These are phyloP conservation scores for Mrakia frigida DNA, from an alignment of 768 basidiomycete genomes.

Conservation along the genomic window DNA sequence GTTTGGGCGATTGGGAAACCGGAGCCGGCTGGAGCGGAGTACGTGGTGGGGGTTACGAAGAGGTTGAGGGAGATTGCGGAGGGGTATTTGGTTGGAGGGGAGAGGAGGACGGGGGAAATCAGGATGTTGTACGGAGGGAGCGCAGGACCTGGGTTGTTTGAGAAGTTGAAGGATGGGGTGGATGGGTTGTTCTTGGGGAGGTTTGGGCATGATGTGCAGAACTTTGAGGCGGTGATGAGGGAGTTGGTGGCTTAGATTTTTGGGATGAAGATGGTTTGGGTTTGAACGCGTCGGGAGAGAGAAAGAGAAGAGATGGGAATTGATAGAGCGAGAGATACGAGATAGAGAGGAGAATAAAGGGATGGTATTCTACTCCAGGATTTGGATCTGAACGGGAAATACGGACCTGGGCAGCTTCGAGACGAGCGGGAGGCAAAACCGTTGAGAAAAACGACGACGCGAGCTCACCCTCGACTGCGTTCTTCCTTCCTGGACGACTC, in stretches of 20 bases:
- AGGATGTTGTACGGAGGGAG: slow-evolving; percentile 33
- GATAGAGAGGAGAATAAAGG: no score
- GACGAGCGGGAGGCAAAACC: no score
- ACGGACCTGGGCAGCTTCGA: no score
- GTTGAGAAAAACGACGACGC: no score
- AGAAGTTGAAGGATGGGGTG: slow-evolving; percentile 21
- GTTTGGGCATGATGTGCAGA: slow-evolving; percentile 31
- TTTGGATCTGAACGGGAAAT: no score
- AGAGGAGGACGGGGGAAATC: slow-evolving; percentile 7
- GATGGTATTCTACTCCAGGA: no score
- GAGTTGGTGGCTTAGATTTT: slow-evolving; percentile 21
- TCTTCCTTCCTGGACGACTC: no score
- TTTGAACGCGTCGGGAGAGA: no score
- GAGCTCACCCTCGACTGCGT: no score
- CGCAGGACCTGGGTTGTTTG: slow-evolving; percentile 32
- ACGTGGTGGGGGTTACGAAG: slow-evolving; percentile 31
- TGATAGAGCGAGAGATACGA: no score
- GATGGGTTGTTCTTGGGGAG: slow-evolving; percentile 34
- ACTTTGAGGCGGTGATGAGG: slow-evolving; percentile 24
- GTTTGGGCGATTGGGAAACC: slow-evolving; percentile 35
- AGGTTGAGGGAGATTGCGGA: slow-evolving; percentile 19
- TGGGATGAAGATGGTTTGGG: neutral
- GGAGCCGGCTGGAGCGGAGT: slow-evolving; percentile 25
- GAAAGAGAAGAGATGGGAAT: no score
- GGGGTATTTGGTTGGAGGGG: neutral